Conservation (phyloP, 129 eudicot species). For the Centrapalus pauciflorus region DNA sequence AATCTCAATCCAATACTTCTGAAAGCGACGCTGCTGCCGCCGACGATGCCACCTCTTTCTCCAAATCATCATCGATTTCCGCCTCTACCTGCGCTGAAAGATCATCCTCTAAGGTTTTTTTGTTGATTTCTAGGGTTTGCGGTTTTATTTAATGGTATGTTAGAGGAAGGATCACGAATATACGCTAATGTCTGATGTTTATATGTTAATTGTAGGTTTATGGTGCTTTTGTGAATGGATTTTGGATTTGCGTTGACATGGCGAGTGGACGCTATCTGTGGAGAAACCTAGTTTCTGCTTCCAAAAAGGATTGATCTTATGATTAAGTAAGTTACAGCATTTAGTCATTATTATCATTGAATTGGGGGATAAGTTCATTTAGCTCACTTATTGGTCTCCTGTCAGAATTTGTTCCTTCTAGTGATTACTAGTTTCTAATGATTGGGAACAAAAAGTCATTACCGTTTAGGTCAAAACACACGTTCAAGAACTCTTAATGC, state of each 20-base stretch:
- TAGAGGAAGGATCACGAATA: not conserved
- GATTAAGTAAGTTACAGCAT: constrained; percentile 1
- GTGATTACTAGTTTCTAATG: not conserved
- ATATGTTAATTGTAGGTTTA: constrained; percentile 32
- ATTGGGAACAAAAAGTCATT: not conserved
- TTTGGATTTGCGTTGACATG: constrained; percentile 81
- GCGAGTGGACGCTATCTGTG: constrained; percentile 78
- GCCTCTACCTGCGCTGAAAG: not conserved
- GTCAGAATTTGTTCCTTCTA: not conserved
- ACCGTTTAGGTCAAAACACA: not conserved
- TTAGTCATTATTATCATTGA: not conserved
- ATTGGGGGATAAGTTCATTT: not conserved
- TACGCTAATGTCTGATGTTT: constrained; percentile 2
- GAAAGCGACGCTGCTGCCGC: constrained; percentile 12
- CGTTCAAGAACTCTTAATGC: not conserved
- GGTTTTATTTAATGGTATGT: not conserved
- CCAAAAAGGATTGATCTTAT: constrained; percentile 27
- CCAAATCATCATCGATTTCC: constrained; percentile 15
- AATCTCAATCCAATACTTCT: constrained; percentile 37
- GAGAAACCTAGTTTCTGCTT: constrained; percentile 49
- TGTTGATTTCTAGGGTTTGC: constrained; percentile 11
- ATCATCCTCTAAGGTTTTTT: constrained; percentile 28
- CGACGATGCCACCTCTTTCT: constrained; percentile 13
- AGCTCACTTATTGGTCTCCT: not conserved
- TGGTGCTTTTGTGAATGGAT: constrained; percentile 39